Evolutionary conservation across 225 moss, liverwort and hornwort species (phyloP).

Genomic region (Pseudoscleropodium purum): DNA sequence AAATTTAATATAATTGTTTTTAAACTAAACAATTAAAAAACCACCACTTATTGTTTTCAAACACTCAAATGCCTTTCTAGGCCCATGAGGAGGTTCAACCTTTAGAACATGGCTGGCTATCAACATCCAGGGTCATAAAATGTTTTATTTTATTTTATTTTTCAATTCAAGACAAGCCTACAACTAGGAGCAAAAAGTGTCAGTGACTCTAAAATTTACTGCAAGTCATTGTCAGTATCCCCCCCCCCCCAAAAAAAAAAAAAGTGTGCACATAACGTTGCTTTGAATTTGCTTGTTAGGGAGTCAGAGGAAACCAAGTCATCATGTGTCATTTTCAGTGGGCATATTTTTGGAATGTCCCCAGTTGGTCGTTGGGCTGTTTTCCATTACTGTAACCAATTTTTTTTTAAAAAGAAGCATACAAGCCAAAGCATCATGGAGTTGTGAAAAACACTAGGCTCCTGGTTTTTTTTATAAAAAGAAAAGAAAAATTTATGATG

Average conservation of each 20-base stretch:
- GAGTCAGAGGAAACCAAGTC: not conserved
- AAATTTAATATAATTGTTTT: not conserved
- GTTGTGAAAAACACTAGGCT: too few species aligned
- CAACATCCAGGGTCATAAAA: not conserved
- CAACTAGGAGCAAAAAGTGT: not conserved
- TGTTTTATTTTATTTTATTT: not conserved
- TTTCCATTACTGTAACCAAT: not conserved
- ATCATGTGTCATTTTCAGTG: not conserved
- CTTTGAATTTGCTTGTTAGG: not conserved
- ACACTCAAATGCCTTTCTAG: not conserved
- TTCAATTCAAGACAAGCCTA: not conserved
- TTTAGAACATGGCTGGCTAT: not conserved
- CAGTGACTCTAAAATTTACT: not conserved
- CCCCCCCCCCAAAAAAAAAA: not conserved
- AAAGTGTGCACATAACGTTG: not conserved
- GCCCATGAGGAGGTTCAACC: not conserved
- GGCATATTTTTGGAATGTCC: not conserved
- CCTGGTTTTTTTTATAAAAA: too few species aligned
- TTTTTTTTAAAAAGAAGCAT: not conserved
- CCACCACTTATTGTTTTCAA: not conserved
- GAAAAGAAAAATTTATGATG: too few species aligned
- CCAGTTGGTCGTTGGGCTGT: not conserved
- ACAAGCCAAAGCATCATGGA: not conserved
- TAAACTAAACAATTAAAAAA: not conserved
- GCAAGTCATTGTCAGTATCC: not conserved